Base-by-base conservation (phyloP, 2,329 filamentous ascomycete species). In the Arthrinium phaeospermum region DNA sequence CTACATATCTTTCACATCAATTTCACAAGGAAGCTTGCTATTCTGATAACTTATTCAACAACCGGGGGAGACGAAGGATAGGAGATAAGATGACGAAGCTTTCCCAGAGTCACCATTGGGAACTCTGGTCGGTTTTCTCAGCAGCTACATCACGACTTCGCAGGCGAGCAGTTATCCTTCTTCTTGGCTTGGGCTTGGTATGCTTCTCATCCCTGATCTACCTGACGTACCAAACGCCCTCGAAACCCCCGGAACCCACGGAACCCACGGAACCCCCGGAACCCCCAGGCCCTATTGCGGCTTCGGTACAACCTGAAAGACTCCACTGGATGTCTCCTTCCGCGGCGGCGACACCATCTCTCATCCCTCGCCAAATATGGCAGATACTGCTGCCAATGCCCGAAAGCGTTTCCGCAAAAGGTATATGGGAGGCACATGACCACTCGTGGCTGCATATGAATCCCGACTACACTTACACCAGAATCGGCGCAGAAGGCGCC, bases 341-440 rank as follows among this genome's bases (percentile, higher is more conserved):
- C 3, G 27, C 68, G 27, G 27, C 67, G 12, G 67, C 71, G 3
- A n/a, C 24, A 44, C n/a, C 19, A 37, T 37, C 71, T 0, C 77
- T 84, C 80, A 75, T 91, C 87, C 72, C 73, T 1, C 72, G 72
- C 44, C 46, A 57, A 19, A 73, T 73, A 68, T 75, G 73, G 73
- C 73, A 75, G 47, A 71, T 72, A 44, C 69, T 73, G 57, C 68
- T 72, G 19, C 69, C 73, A 12, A 70, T 71, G 16, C 70, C 71
- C 14, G 69, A 46, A 0, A 51, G 61, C 13, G n/a, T 46, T 24
- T 44, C 46, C 49, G 41, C 72, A 47, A 53, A 72, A 27, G 53
- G 69, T 14, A 61, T 61, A 24, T 51, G 34, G 57, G 22, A 73
- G 34, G 67, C 67, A 45, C 27, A 70, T 22, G 27, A 67, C 1